Percentiles rank a stretch among this genome's conserved stretches.
These are phyloP conservation scores for Paxillus ammoniavirescens DNA, from an alignment of 768 basidiomycete species.

Conservation along the genomic window DNA sequence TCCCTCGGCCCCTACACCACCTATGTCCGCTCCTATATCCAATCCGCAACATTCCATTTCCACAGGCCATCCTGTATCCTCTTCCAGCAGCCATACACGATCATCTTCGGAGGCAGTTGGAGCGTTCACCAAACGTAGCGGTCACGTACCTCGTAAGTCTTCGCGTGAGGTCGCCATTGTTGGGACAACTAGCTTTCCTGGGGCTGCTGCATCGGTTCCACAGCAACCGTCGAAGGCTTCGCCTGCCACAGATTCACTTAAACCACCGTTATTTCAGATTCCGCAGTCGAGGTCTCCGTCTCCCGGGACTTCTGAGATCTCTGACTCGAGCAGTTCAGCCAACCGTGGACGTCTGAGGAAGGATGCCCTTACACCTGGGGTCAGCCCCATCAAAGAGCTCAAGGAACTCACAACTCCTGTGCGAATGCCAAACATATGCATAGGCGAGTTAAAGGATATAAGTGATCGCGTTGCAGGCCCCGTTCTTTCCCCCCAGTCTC, in stretches of 20 bases:
- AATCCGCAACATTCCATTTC: slow-evolving; percentile 18
- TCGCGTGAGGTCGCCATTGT: slow-evolving; percentile 55
- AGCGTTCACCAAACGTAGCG: slow-evolving; percentile 26
- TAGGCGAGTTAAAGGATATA: slow-evolving; percentile 62
- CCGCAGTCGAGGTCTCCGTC: slow-evolving; percentile 33
- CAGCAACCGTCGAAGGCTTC: slow-evolving; percentile 28
- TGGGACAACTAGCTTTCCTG: slow-evolving; percentile 38
- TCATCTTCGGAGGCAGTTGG: slow-evolving; percentile 47
- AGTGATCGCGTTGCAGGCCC: slow-evolving; percentile 61
- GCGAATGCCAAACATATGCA: slow-evolving; percentile 63
- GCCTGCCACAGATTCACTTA: slow-evolving; percentile 31
- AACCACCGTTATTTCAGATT: slow-evolving; percentile 37
- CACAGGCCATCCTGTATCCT: slow-evolving; percentile 3
- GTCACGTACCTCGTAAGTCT: slow-evolving; percentile 42
- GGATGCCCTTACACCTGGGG: slow-evolving; percentile 32
- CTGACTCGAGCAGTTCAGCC: slow-evolving; percentile 31
- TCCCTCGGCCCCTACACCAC: slow-evolving; percentile 54
- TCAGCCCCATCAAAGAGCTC: slow-evolving; percentile 29
- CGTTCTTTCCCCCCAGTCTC: slow-evolving; percentile 41
- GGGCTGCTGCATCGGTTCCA: slow-evolving; percentile 24
- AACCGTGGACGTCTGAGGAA: slow-evolving; percentile 29
- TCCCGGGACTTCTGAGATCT: slow-evolving; percentile 30
- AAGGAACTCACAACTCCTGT: slow-evolving; percentile 29
- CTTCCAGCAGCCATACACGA: slow-evolving; percentile 35
- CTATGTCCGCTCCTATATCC: slow-evolving; percentile 44